These are phyloP conservation scores for Gardenia jasminoides DNA, from an alignment of 257 asterid species.

Conservation along the genomic window DNA sequence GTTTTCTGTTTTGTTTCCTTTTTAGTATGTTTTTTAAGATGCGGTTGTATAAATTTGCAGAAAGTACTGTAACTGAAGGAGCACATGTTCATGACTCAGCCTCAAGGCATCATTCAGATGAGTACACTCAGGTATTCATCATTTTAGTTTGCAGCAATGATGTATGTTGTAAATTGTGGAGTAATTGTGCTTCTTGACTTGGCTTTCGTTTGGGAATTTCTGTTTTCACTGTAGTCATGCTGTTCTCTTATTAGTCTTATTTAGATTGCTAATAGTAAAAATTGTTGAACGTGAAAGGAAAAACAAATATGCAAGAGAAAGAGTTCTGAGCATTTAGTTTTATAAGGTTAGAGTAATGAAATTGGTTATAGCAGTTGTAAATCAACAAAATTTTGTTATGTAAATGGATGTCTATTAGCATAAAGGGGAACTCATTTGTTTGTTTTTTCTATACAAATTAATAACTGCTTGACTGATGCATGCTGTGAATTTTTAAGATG, in stretches of 20 bases:
- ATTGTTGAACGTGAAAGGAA: too few species aligned
- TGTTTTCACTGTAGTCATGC: background rate
- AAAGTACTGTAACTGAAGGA: slow-evolving; percentile 53
- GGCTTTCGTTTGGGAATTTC: background rate
- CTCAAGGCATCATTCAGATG: slow-evolving; percentile 35
- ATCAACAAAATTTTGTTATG: background rate
- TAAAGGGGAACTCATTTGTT: background rate
- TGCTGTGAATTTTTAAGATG: background rate
- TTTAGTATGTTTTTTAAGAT: background rate
- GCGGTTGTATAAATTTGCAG: slow-evolving; percentile 36
- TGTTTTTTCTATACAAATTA: background rate
- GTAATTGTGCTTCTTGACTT: background rate
- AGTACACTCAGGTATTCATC: slow-evolving; percentile 38
- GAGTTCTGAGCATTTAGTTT: background rate
- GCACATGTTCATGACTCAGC: slow-evolving; percentile 26
- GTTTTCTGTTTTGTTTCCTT: background rate
- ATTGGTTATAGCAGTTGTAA: background rate
- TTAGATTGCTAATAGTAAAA: too few species aligned
- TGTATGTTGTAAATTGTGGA: background rate
- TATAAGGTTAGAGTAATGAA: background rate
- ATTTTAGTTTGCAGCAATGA: background rate
- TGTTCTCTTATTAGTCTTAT: too few species aligned
- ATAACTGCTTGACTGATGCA: background rate
- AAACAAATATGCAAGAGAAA: background rate
- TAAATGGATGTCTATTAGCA: background rate